These are phyloP conservation scores for Myrica gale DNA, from an alignment of 306 rosid species.

Conservation along the genomic window DNA sequence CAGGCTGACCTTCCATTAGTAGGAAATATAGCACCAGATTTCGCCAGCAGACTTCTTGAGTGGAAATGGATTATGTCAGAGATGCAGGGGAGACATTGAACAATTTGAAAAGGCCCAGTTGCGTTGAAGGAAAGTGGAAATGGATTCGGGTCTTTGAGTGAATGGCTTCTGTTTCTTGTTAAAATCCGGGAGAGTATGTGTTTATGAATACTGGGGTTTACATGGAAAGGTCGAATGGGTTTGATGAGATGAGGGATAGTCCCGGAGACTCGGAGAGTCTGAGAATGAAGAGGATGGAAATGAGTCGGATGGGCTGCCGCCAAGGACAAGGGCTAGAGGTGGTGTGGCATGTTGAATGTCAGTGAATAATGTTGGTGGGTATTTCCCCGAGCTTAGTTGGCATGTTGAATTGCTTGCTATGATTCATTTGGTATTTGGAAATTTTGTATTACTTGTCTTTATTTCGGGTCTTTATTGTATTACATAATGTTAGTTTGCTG, in stretches of 20 bases:
- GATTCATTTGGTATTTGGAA: constrained; percentile 3
- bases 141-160: too few relatives aligned
- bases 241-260: constrained; percentile 77
- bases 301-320: constrained; percentile 56
- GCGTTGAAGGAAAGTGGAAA: too few relatives aligned
- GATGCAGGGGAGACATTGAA: too few relatives aligned
- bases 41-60: too few relatives aligned
- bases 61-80: too few relatives aligned
- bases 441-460: constrained; percentile 11
- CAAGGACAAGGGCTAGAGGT: too few relatives aligned
- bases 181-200: constrained; percentile 66
- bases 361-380: constrained; percentile 42
- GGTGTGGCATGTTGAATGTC: too few relatives aligned
- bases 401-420: constrained; percentile 18
- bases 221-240: constrained; percentile 59
- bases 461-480: not conserved
- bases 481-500: not conserved
- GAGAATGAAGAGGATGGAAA: constrained; percentile 44
- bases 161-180: too few relatives aligned
- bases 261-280: constrained; percentile 62
- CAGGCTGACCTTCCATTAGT: too few relatives aligned
- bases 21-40: too few relatives aligned
- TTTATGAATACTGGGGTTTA: constrained; percentile 60
- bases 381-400: constrained; percentile 13
- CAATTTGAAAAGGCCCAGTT: too few relatives aligned